These are phyloP conservation scores for Suillus subluteus DNA, from an alignment of 768 basidiomycete species.

Conservation along the genomic window DNA sequence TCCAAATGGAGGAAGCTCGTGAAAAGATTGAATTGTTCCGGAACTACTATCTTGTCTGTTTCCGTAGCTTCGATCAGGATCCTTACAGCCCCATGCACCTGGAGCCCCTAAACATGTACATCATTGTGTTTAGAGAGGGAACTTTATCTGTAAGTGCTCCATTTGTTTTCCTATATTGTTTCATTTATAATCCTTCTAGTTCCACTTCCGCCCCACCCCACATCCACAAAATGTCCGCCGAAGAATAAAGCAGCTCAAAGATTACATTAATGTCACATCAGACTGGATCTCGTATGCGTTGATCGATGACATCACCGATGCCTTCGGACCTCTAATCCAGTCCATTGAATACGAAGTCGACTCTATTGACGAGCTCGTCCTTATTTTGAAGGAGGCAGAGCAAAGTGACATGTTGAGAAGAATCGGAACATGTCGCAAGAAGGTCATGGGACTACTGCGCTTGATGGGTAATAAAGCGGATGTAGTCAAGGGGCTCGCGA, in stretches of 20 bases:
- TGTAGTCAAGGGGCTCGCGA: slow-evolving; percentile 97
- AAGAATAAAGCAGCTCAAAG: slow-evolving; percentile 97
- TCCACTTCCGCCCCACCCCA: slow-evolving; percentile 96
- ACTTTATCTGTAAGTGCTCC: slow-evolving; percentile 77
- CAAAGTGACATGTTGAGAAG: slow-evolving; percentile 98
- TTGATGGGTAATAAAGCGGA: slow-evolving; percentile 99
- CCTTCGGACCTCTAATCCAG: slow-evolving; percentile 97
- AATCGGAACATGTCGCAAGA: slow-evolving; percentile 98
- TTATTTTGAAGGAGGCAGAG: slow-evolving; percentile 75
- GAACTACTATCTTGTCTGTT: slow-evolving; percentile 98
- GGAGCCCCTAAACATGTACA: slow-evolving; percentile 99
- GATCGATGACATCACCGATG: slow-evolving; percentile 99
- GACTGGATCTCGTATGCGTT: slow-evolving; percentile 99
- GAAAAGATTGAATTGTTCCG: slow-evolving; percentile 99
- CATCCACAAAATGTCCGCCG: slow-evolving; percentile 98
- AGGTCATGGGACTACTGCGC: slow-evolving; percentile 96
- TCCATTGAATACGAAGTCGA: slow-evolving; percentile 99
- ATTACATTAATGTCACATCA: slow-evolving; percentile 97
- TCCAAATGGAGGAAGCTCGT: slow-evolving; percentile 98
- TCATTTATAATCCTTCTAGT: slow-evolving; percentile 46
- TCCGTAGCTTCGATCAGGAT: slow-evolving; percentile 99
- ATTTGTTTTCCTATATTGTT: background rate
- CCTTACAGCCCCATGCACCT: slow-evolving; percentile 96
- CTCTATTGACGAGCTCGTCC: slow-evolving; percentile 95
- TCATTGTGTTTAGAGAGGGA: slow-evolving; percentile 97